Evolutionary conservation across 176 grass and related monocot species (phyloP), one percentile per base, ranked within the genome.

Genomic region (Chloris gayana): DNA sequence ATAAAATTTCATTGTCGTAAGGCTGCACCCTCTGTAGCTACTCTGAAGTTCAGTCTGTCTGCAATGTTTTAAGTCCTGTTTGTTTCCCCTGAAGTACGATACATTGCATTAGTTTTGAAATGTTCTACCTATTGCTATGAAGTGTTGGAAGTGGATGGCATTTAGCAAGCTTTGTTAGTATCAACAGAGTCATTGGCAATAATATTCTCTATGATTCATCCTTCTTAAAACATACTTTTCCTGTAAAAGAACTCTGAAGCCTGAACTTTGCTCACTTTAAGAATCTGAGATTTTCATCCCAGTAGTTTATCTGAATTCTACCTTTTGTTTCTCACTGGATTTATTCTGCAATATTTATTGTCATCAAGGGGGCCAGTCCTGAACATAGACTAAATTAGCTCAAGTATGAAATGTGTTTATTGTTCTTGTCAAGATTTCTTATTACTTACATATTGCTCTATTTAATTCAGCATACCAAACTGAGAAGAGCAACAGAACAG

Each of bases 401-500:
- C 19, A 57, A 64, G 42, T 64, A 34, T 11, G 17, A 33, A 70
- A 34, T n/a, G 7, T 18, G 14, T 63, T 70, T 77, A 64, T 77
- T 41, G 54, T 6, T 29, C 77, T 61, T 15, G 5, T 33, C 22
- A 58, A 50, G 31, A 75, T 84, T 68, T 63, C 61, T 63, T 84
- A 62, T 73, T 74, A 69, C 38, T 80, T 61, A 38, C 74, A 73
- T 60, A 69, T 19, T 3, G 1, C 14, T 59, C 49, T 53, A 51
- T 82, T 27, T 39, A 53, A 46, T 85, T 72, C 49, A 97, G 91
- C 87, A 92, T 85, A 78, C 85, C 54, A 97, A 90, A 80, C 69
- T 92, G 67, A 90, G 72, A 78, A 90, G 77, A 71, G 85, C 89
- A 86, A 88, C 82, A 84, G 94, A 97, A 72, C 91, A 91, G 82